phyloP scores from a whole-genome alignment of 2,329 filamentous ascomycete species.

The Elsinoe necatrix region DNA sequence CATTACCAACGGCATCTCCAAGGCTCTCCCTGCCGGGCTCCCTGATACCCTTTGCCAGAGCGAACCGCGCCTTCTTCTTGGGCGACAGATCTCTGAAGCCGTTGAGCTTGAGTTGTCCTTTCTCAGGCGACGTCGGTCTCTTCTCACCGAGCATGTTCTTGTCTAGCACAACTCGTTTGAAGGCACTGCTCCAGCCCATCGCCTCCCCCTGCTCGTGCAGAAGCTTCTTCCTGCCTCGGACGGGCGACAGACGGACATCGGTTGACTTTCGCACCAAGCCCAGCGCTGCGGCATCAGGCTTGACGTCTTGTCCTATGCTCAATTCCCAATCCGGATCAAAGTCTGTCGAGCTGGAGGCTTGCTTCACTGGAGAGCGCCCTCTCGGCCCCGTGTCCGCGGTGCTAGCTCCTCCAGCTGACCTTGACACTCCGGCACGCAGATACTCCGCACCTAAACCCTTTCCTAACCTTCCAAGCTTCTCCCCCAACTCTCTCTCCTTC shows the following conservation, averaged over 20 bases:
- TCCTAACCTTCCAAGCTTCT: slow-evolving; percentile 56
- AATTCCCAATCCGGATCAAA: slow-evolving; percentile 8
- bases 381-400: neutral
- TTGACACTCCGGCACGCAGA: slow-evolving; percentile 41
- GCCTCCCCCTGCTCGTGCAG: slow-evolving; percentile 30
- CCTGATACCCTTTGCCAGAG: slow-evolving; percentile 41
- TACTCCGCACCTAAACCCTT: slow-evolving; percentile 63
- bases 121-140: slow-evolving; percentile 25
- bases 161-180: slow-evolving; percentile 34
- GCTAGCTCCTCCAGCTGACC: neutral
- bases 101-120: slow-evolving; percentile 26
- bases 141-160: slow-evolving; percentile 23
- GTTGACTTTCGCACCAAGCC: slow-evolving; percentile 38
- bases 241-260: slow-evolving; percentile 35
- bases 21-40: slow-evolving; percentile 42
- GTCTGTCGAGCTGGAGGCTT: no score
- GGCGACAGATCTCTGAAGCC: slow-evolving; percentile 29
- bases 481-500: slow-evolving; percentile 64
- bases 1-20: slow-evolving; percentile 31
- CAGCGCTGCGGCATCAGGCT: slow-evolving; percentile 27
- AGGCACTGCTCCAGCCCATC: slow-evolving; percentile 42
- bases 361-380: neutral
- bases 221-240: slow-evolving; percentile 35
- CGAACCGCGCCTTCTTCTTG: slow-evolving; percentile 42
- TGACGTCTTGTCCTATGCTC: neutral